phyloP scores from a whole-genome alignment of 2,329 filamentous ascomycete genomes.

The Geosmithia morbida region DNA sequence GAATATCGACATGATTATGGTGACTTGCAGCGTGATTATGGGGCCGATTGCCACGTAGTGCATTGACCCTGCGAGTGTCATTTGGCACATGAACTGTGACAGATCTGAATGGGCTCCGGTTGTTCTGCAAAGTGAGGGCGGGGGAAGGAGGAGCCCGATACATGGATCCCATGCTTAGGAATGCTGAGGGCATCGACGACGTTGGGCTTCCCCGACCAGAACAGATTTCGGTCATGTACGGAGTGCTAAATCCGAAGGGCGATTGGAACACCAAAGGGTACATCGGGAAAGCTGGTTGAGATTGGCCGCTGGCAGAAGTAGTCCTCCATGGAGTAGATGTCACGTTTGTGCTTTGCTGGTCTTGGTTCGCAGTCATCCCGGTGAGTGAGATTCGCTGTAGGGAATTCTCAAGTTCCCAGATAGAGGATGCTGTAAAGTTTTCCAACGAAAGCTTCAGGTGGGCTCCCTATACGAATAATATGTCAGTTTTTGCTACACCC shows the following conservation, averaged over 20 bases:
- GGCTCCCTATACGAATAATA: constrained; percentile 6
- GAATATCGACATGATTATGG: constrained; percentile 48
- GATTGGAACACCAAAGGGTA: constrained; percentile 19
- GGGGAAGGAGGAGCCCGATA: constrained; percentile 18
- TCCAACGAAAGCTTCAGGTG: constrained; percentile 9
- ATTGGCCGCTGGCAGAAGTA: constrained; percentile 6
- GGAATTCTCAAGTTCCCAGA: constrained; percentile 4
- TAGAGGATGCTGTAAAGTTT: constrained; percentile 1
- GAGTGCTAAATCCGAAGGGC: constrained; percentile 8
- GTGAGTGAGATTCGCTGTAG: constrained; percentile 7
- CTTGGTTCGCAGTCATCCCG: background rate
- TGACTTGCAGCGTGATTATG: constrained; percentile 33
- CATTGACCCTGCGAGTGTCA: constrained; percentile 33
- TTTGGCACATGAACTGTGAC: constrained; percentile 17
- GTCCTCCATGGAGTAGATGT: constrained; percentile 1
- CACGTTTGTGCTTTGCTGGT: background rate
- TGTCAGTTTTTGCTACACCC: background rate
- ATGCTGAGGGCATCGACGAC: constrained; percentile 14
- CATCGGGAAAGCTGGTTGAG: constrained; percentile 12
- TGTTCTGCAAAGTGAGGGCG: constrained; percentile 17
- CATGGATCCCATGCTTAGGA: constrained; percentile 13
- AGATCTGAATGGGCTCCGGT: constrained; percentile 24
- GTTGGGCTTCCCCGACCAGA: constrained; percentile 10
- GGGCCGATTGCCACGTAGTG: constrained; percentile 27
- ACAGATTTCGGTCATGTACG: constrained; percentile 14